Conservation (phyloP, 108 stramenopile species). For the Mayamaea pseudoterrestris region DNA sequence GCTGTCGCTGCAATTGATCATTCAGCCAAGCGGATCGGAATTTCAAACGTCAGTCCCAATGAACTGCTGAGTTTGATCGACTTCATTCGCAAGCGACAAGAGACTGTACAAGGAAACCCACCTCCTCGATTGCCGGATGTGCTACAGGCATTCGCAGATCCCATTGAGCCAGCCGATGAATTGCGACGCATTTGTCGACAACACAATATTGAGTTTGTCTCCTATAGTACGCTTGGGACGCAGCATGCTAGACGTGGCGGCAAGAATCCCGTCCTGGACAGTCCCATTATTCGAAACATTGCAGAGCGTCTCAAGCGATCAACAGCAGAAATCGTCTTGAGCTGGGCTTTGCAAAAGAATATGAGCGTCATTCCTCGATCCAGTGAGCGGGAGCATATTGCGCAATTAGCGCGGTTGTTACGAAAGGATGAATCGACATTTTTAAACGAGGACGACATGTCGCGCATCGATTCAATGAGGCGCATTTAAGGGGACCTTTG, state of each 20-base stretch:
- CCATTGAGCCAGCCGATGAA: slow-evolving; percentile 22
- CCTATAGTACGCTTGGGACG: slow-evolving; percentile 34
- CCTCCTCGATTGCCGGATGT: slow-evolving; percentile 43
- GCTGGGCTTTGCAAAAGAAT: slow-evolving; percentile 29
- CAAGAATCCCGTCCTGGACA: slow-evolving; percentile 25
- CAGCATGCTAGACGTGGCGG: neutral
- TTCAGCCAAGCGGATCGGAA: slow-evolving; percentile 28
- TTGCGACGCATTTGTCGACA: slow-evolving; percentile 24
- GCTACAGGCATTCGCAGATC: slow-evolving; percentile 37
- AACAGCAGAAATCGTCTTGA: slow-evolving; percentile 34
- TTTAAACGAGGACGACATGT: slow-evolving; percentile 18
- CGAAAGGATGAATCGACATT: slow-evolving; percentile 8
- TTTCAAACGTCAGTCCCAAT: slow-evolving; percentile 25
- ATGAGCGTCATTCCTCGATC: slow-evolving; percentile 48
- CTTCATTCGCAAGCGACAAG: slow-evolving; percentile 18
- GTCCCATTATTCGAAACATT: slow-evolving; percentile 10
- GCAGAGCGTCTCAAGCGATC: slow-evolving; percentile 16
- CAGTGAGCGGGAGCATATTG: slow-evolving; percentile 28
- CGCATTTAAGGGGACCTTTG: too few relatives aligned
- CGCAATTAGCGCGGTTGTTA: slow-evolving; percentile 20
- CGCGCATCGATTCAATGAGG: slow-evolving; percentile 23
- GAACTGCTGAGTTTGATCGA: slow-evolving; percentile 26
- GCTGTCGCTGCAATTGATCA: slow-evolving; percentile 28
- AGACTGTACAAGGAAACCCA: neutral
- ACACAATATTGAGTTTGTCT: slow-evolving; percentile 43